Conservation (phyloP, 441 rosid species). For the Populus hybrid region DNA sequence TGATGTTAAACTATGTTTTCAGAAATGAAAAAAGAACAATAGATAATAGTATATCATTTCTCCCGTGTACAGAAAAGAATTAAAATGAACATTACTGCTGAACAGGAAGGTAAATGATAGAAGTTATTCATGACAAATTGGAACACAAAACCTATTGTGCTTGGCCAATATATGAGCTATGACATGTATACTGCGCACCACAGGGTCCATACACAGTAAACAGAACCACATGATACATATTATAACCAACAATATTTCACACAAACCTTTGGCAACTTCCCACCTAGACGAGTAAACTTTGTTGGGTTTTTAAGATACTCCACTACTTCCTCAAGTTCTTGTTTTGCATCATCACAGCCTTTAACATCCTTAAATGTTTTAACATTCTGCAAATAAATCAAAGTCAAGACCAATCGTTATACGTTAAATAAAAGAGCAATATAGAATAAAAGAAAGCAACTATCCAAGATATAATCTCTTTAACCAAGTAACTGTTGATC, state of each 20-base stretch:
- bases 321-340: slow-evolving; percentile 97
- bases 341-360: slow-evolving; percentile 99
- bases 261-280: slow-evolving; percentile 94
- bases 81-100: not conserved
- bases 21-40: not conserved
- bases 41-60: not conserved
- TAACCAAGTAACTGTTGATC: not conserved
- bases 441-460: not conserved
- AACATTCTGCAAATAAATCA: slow-evolving; percentile 59
- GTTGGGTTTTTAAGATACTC: slow-evolving; percentile 94
- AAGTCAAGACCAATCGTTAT: not conserved
- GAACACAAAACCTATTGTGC: not conserved
- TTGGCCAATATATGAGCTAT: not conserved
- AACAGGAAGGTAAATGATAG: not conserved
- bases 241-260: slow-evolving; percentile 10
- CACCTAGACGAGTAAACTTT: slow-evolving; percentile 97
- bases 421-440: slow-evolving; percentile 12
- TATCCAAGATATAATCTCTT: not conserved
- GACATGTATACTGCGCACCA: not conserved
- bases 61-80: not conserved
- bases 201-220: not conserved
- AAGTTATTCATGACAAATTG: not conserved
- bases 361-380: slow-evolving; percentile 99
- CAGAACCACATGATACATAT: not conserved
- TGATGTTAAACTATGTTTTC: slow-evolving; percentile 1